These are phyloP conservation scores for Spergularia azorica DNA, from an alignment of 179 eudicot species.

Conservation along the genomic window DNA sequence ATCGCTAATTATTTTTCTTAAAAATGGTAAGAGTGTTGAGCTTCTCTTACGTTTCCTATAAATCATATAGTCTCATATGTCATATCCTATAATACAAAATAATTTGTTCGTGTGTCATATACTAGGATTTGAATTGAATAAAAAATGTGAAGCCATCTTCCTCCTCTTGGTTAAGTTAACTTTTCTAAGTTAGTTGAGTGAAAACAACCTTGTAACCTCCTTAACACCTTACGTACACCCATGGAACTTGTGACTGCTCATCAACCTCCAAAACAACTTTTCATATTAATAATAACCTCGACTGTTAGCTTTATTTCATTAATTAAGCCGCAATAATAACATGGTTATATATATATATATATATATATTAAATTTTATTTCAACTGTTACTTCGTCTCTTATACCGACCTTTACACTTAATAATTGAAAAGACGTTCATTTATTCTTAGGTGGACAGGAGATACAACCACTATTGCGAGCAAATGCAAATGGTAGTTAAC, in stretches of 20 bases:
- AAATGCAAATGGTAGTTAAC: constrained; percentile 96
- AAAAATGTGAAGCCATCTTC: constrained; percentile 19
- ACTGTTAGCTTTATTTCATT: neutral
- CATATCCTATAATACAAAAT: constrained; percentile 15
- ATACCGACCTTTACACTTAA: neutral
- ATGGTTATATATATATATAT: too few relatives aligned
- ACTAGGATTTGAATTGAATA: neutral
- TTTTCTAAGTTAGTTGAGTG: constrained; percentile 38
- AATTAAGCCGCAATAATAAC: too few relatives aligned
- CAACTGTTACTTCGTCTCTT: neutral
- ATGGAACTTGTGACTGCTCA: constrained; percentile 46
- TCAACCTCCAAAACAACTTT: constrained; percentile 27
- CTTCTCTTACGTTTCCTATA: constrained; percentile 17
- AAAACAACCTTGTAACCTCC: constrained; percentile 42
- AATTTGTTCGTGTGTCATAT: constrained; percentile 23
- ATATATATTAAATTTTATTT: too few relatives aligned
- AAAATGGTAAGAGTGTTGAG: constrained; percentile 18
- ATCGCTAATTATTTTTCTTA: constrained; percentile 21
- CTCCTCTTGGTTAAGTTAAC: constrained; percentile 10
- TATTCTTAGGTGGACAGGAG: constrained; percentile 72
- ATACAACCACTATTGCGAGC: constrained; percentile 85
- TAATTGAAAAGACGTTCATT: neutral
- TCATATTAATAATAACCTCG: constrained; percentile 9
- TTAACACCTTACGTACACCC: constrained; percentile 32
- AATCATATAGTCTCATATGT: constrained; percentile 18